Evolutionary conservation across 73 alveolate genomes (phyloP).

Genomic region (Strombidium stylifer): DNA sequence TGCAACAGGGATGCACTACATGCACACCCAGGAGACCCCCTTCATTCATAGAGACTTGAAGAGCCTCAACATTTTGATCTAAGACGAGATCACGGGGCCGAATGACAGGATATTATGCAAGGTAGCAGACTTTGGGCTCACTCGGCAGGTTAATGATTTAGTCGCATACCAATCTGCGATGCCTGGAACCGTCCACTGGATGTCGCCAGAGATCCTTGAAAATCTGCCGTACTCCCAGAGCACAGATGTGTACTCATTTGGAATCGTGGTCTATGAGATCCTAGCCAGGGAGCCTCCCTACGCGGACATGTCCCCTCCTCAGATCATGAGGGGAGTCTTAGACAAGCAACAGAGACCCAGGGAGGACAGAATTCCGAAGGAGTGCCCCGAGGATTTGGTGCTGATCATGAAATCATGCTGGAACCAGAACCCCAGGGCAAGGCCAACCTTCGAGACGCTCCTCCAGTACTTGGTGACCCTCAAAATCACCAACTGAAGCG

Average conservation of each 20-base stretch:
- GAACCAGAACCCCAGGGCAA: constrained; percentile 79
- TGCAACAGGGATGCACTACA: constrained; percentile 94
- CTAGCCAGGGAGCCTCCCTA: constrained; percentile 64
- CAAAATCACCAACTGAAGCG: too few species aligned
- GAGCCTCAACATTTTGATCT: constrained; percentile 85
- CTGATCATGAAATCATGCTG: constrained; percentile 75
- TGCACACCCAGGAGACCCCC: constrained; percentile 89
- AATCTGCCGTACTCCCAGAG: constrained; percentile 81
- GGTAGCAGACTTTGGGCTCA: constrained; percentile 95
- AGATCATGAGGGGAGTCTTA: constrained; percentile 27
- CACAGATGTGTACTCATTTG: constrained; percentile 97
- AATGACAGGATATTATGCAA: constrained; percentile 74
- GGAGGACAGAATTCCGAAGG: constrained; percentile 53
- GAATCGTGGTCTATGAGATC: constrained; percentile 68
- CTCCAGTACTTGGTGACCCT: too few species aligned
- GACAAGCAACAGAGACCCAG: constrained; percentile 75
- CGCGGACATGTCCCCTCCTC: constrained; percentile 40
- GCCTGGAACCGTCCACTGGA: constrained; percentile 92
- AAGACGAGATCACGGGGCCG: constrained; percentile 59
- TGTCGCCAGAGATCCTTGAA: constrained; percentile 98
- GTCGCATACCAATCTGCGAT: constrained; percentile 72
- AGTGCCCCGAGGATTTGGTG: constrained; percentile 72
- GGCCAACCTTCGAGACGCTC: constrained; percentile 91
- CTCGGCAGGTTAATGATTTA: constrained; percentile 67
- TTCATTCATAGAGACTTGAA: constrained; percentile 97